A percentile compares a stretch with the other conserved stretches of the same genome.
These are phyloP conservation scores for Mucor lusitanicus DNA, from an alignment of 371 early-diverging fungal genomes.

Conservation along the genomic window DNA sequence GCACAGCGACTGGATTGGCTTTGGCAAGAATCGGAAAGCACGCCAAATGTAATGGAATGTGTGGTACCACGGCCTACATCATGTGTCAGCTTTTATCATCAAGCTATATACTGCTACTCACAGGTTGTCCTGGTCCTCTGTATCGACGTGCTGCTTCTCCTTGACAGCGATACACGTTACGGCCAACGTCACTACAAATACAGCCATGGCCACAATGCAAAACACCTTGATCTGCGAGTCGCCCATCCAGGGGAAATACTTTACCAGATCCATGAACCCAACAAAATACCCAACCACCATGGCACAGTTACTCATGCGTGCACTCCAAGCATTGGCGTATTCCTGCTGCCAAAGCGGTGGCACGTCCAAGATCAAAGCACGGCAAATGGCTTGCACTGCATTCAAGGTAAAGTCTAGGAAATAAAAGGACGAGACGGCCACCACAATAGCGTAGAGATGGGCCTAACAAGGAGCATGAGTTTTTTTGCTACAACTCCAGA, in stretches of 20 bases:
- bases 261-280: slow-evolving; percentile 62
- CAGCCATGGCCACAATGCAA: slow-evolving; percentile 60
- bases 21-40: slow-evolving; percentile 58
- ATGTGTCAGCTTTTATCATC: not conserved
- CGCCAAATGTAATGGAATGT: slow-evolving; percentile 55
- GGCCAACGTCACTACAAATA: slow-evolving; percentile 49
- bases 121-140: slow-evolving; percentile 18
- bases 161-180: slow-evolving; percentile 56
- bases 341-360: slow-evolving; percentile 72
- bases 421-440: slow-evolving; percentile 74
- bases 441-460: slow-evolving; percentile 44
- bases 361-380: slow-evolving; percentile 78
- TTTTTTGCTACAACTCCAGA: too few species aligned
- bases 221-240: slow-evolving; percentile 65
- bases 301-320: slow-evolving; percentile 70
- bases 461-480: slow-evolving; percentile 19
- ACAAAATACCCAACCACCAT: slow-evolving; percentile 74
- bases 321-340: slow-evolving; percentile 71
- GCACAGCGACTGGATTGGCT: slow-evolving; percentile 64
- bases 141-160: slow-evolving; percentile 34
- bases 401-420: slow-evolving; percentile 81
- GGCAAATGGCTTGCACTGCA: slow-evolving; percentile 68
- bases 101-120: slow-evolving; percentile 13
- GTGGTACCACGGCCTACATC: slow-evolving; percentile 45
- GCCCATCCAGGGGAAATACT: slow-evolving; percentile 58